Evolutionary conservation across 495 filamentous ascomycete genomes (phyloP), one percentile per base, ranked within the genome.

Genomic region (Talaromyces trachyspermus): DNA sequence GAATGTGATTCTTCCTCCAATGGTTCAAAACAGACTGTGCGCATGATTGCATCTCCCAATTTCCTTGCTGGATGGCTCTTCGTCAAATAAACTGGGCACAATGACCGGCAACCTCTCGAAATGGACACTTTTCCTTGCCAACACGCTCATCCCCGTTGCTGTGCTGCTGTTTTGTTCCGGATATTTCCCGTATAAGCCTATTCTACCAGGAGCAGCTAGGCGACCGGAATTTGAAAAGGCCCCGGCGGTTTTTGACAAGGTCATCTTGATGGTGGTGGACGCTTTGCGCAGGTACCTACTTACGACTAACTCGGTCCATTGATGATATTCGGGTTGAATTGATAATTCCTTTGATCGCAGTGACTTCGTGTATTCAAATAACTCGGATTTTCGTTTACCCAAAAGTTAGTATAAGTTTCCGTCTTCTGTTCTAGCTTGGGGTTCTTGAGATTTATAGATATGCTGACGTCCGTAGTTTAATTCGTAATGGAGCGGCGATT

Each of bases 191-290:
- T 95, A 96, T 65, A 99, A 97, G 56, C 86, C 92, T 3, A 81
- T 97, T 48, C 72, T 97, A 18, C 79, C 89, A 12, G 92, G 92
- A 18, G 68, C 90, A 35, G 89, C 90, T 14, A 70, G 70, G 19
- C 85, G 81, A 61, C 71, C 78, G 47, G 53, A 68, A 12, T 48
- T 66, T 19, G 66, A 64, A 7, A 64, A 76, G 58, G 59, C 72
- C 3, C 66, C 76, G 35, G 75, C 84, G 18, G 74, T 81, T 2
- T 99, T 99, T 63, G 81, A 96, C 54, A 89, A 83, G 54, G 71
- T 97, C 42, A 74, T 99, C 41, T 95, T 99, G 64, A 96, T 99
- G 91, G 92, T 99, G 7, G 79, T 99, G 7, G 92, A 99, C 77
- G 90, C 92, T 26, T 67, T 97, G 55, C 73, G 90, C 59, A 95